Percentiles rank a stretch among this genome's conserved stretches.
phyloP scores from a whole-genome alignment of 352 stramenopile species.

The Pythium biforme region DNA sequence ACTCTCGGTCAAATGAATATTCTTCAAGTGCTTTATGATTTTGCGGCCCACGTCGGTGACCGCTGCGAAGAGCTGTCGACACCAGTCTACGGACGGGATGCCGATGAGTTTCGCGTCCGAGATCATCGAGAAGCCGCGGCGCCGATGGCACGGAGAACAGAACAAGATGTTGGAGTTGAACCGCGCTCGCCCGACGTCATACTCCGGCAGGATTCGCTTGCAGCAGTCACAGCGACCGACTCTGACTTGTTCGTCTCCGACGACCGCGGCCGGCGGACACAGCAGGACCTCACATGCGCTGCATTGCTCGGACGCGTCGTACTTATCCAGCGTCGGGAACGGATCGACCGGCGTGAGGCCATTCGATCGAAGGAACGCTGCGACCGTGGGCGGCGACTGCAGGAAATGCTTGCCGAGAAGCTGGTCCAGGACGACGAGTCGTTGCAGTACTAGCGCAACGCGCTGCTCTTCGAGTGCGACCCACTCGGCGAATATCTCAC shows the following conservation, averaged over 20 bases:
- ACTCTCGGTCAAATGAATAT: not conserved
- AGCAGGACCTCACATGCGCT: not conserved
- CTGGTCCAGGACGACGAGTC: not conserved
- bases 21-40: not conserved
- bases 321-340: not conserved
- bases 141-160: not conserved
- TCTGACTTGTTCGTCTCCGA: not conserved
- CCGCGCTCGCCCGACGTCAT: not conserved
- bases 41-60: not conserved
- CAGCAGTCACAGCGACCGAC: conserved; percentile 4
- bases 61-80: not conserved
- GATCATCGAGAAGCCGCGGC: not conserved
- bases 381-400: not conserved
- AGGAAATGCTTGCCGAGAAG: not conserved
- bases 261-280: not conserved
- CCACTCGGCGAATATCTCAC: not conserved
- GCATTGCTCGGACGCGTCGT: not conserved
- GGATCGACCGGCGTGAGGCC: not conserved
- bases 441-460: not conserved
- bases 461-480: not conserved
- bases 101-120: not conserved
- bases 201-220: not conserved
- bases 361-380: not conserved
- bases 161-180: not conserved
- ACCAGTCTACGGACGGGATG: not conserved